A percentile compares a stretch with the other conserved stretches of the same genome.
phyloP scores from a whole-genome alignment of 2,329 filamentous ascomycete species.

The Fusarium sp. region DNA sequence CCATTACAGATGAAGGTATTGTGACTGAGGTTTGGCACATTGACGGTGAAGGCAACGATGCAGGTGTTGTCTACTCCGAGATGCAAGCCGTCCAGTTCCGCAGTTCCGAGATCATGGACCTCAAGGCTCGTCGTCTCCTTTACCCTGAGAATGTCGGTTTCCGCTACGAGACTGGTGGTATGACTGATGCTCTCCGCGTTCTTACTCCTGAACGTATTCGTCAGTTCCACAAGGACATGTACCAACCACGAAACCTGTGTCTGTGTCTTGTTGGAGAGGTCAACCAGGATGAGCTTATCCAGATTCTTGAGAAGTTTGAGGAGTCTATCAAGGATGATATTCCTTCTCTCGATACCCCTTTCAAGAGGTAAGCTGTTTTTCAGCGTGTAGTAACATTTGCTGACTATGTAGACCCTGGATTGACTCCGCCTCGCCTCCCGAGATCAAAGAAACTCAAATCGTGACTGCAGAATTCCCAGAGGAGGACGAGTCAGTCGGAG shows the following conservation, averaged over 20 bases:
- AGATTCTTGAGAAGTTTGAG: slow-evolving; percentile 89
- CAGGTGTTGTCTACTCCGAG: slow-evolving; percentile 96
- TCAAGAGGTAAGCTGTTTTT: slow-evolving; percentile 67
- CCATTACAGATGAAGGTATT: slow-evolving; percentile 90
- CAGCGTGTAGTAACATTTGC: neutral
- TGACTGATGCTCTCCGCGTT: slow-evolving; percentile 90
- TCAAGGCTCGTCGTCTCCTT: slow-evolving; percentile 80
- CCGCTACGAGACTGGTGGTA: slow-evolving; percentile 96
- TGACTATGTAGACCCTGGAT: slow-evolving; percentile 75
- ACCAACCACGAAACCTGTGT: slow-evolving; percentile 95
- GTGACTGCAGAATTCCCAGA: slow-evolving; percentile 92
- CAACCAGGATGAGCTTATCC: slow-evolving; percentile 81
- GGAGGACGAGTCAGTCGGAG: slow-evolving; percentile 93
- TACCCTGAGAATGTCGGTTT: slow-evolving; percentile 94
- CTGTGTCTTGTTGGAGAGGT: slow-evolving; percentile 93
- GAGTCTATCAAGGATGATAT: slow-evolving; percentile 85
- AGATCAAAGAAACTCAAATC: slow-evolving; percentile 76
- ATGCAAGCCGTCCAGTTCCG: slow-evolving; percentile 97
- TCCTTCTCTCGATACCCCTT: slow-evolving; percentile 77
- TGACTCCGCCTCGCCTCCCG: slow-evolving; percentile 82
- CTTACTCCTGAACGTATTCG: slow-evolving; percentile 90
- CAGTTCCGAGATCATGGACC: slow-evolving; percentile 86
- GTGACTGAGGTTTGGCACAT: slow-evolving; percentile 97
- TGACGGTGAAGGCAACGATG: slow-evolving; percentile 92
- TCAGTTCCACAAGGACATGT: slow-evolving; percentile 96